Evolutionary conservation across 2,329 filamentous ascomycete genomes (phyloP), one percentile per base, ranked within the genome.

Genomic region (Clarireedia sp.): DNA sequence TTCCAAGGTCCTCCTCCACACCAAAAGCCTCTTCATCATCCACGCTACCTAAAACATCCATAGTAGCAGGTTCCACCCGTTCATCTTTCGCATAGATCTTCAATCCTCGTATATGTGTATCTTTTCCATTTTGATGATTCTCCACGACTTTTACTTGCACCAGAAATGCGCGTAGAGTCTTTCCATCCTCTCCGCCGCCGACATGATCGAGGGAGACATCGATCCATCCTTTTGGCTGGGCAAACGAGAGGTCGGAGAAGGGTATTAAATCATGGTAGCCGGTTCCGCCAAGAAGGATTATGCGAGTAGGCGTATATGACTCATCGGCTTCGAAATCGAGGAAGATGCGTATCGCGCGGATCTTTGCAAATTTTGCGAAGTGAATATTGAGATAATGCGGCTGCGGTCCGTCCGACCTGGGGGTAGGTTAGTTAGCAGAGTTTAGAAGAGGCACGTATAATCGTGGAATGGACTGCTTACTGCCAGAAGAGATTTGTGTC

Each of bases 91-190:
- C 80, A 62, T 82, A 99, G 9, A 97, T 86, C 73, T 96, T 95
- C 70, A 99, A 80, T 2, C 90, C 92, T 16, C 94, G 81, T 23
- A 99, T 80, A 75, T 99, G 94, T n/a, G 94, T 99, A 69, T 99
- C 94, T 70, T 99, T 99, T 61, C 94, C 94, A 70, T 99, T 99
- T 73, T 99, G 94, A 70, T 99, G 94, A 68, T 99, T 99, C 73
- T 97, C 94, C 51, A 92, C 80, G 48, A 99, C 86, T 62, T 88
- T 85, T 66, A 97, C 85, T 70, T 97, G 91, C 26, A 99, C 78
- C 29, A 97, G 82, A 73, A 92, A 96, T 16, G 89, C 90, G 58
- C 91, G 83, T 17, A 97, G 80, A 1, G 91, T 87, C 64, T 85
- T 87, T 41, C 80, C 86, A 66, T 83, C 83, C 16, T 82, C 82